Percentiles rank a stretch among this genome's conserved stretches.
Conservation (phyloP, 768 basidiomycete genomes). For the Fibroporia radiculosa region DNA sequence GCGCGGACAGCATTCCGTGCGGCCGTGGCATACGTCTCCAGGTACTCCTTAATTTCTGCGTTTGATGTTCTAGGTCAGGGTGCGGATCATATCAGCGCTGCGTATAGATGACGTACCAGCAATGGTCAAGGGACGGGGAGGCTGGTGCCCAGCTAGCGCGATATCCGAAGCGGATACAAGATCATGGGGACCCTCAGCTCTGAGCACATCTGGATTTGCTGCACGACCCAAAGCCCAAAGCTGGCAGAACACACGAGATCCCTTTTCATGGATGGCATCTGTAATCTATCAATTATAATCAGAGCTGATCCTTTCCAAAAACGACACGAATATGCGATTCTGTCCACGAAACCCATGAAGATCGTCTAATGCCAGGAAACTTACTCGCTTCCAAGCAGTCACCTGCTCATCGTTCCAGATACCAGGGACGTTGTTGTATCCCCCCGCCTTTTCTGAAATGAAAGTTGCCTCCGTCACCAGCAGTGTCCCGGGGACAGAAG, state of each 20-base stretch:
- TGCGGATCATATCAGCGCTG: not conserved
- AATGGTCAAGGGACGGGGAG: conserved; percentile 19
- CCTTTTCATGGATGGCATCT: conserved; percentile 45
- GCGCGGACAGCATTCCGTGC: conserved; percentile 23
- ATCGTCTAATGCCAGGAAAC: conserved; percentile 5
- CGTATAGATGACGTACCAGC: conserved; percentile 8
- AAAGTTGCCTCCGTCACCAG: conserved; percentile 51
- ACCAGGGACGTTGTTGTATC: conserved; percentile 45
- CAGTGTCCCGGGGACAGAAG: conserved; percentile 39
- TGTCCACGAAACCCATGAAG: not conserved
- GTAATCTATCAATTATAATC: conserved; percentile 34
- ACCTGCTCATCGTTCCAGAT: conserved; percentile 57
- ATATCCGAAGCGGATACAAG: conserved; percentile 16
- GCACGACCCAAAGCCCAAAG: conserved; percentile 47
- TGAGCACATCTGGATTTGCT: conserved; percentile 26
- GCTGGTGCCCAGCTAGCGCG: conserved; percentile 10
- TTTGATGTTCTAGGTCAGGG: not conserved
- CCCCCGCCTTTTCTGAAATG: conserved; percentile 43
- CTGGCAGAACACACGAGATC: conserved; percentile 43
- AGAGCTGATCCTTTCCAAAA: too few relatives aligned
- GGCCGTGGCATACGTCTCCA: conserved; percentile 20
- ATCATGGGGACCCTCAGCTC: conserved; percentile 22
- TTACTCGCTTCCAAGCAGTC: conserved; percentile 38
- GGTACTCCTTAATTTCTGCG: conserved; percentile 31
- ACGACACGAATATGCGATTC: not conserved